These are phyloP conservation scores for Phoenix dactylifera DNA, from an alignment of 176 grass and related monocot species.

Conservation along the genomic window DNA sequence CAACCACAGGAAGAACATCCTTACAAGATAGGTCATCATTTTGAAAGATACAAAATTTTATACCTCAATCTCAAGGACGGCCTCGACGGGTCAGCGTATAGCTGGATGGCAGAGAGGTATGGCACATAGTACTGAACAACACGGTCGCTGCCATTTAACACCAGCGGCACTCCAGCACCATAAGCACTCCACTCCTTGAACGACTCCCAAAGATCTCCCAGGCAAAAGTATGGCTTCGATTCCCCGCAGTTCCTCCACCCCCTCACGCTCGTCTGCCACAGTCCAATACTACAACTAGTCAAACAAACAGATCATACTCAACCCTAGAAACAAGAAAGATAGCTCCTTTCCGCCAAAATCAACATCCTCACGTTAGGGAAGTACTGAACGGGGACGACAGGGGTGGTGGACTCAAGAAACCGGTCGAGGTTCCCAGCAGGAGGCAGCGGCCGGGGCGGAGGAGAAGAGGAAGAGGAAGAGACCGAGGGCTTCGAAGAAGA, in stretches of 20 bases:
- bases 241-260: constrained; percentile 38
- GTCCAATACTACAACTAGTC: background rate
- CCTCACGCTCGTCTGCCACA: constrained; percentile 41
- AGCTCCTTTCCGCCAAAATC: background rate
- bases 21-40: too few relatives aligned
- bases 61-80: constrained; percentile 52
- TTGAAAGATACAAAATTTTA: background rate
- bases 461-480: constrained; percentile 26
- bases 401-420: constrained; percentile 68
- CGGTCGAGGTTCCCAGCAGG: constrained; percentile 59
- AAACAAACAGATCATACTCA: background rate
- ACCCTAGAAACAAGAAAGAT: background rate
- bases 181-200: constrained; percentile 98
- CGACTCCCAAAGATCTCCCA: constrained; percentile 88
- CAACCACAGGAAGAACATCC: background rate
- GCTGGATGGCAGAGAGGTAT: constrained; percentile 85
- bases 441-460: constrained; percentile 1
- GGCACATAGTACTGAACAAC: constrained; percentile 94
- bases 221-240: constrained; percentile 49
- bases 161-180: constrained; percentile 80
- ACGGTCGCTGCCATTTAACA: constrained; percentile 68
- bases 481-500: constrained; percentile 45
- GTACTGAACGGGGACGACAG: constrained; percentile 43
- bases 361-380: constrained; percentile 34
- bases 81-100: constrained; percentile 52